Base-by-base conservation (phyloP, 345 rosid genomes). In the Populus davidiana region DNA sequence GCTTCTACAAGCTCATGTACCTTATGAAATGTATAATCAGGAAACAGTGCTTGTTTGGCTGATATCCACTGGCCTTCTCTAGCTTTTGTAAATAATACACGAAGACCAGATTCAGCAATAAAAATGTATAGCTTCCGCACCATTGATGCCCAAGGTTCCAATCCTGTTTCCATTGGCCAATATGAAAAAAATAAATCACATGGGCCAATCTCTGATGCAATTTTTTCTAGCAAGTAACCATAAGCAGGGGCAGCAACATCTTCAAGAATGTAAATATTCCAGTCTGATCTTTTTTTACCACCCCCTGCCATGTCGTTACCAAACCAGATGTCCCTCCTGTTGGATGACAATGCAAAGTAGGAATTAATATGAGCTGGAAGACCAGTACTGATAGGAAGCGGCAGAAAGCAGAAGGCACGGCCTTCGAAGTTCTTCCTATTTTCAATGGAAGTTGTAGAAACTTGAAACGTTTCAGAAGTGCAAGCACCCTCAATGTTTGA, bases 281-380 rank as follows among this genome's bases (percentile, higher is more conserved):
- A 94, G 75, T 94, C 98, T 4, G 98, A 94, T 56, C 97, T 91
- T 78, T 88, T 87, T 82, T 92, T 94, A 23, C 98, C 98, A 77
- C 88, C 97, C 72, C 98, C 98, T 44, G 96, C 92, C 98, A 94
- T 94, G 87, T 94, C 98, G 84, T 88, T 91, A 73, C 98, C 98
- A 87, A 92, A 92, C 98, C 98, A 94, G 82, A 94, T 93, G 83
- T 94, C 98, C 84, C 98, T 92, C 81, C 98, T 85, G 81, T 94
- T 94, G 70, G 98, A 94, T 62, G 97, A 94, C 85, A 94, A 82
- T 84, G 92, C 98, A 89, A 94, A 94, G 84, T 92, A 94, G 66
- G 97, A 89, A 90, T 94, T 94, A 63, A 94, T 87, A 85, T 94
- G 98, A 44, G 82, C 91, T 76, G 97, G 98, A 84, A 94, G 97